Conservation (phyloP, 1,284 basidiomycete species). For the Sanghuangporus weigelae region DNA sequence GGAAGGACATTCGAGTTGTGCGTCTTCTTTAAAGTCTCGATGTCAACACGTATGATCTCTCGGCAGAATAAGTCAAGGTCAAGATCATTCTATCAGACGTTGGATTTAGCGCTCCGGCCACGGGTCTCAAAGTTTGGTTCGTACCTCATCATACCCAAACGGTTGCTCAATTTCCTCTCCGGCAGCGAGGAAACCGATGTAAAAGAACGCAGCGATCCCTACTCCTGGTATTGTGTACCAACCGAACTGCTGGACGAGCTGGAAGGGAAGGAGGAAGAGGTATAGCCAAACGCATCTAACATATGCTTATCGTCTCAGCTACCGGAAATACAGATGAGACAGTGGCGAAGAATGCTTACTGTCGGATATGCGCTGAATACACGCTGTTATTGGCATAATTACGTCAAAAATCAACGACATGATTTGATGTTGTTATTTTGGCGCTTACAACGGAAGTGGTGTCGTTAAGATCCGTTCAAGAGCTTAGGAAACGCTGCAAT, state of each 20-base stretch:
- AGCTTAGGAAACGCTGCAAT: constrained; percentile 29
- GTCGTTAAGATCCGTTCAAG: constrained; percentile 58
- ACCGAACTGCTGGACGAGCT: constrained; percentile 50
- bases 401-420: too few species aligned
- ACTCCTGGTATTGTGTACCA: constrained; percentile 59
- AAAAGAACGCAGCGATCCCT: constrained; percentile 58
- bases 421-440: too few species aligned
- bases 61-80: constrained; percentile 58
- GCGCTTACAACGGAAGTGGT: constrained; percentile 57
- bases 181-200: constrained; percentile 59
- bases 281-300: constrained; percentile 63
- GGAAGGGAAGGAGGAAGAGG: constrained; percentile 64
- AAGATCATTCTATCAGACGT: constrained; percentile 46
- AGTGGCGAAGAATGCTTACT: constrained; percentile 25
- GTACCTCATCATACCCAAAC: constrained; percentile 58
- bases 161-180: constrained; percentile 68
- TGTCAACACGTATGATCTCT: constrained; percentile 47
- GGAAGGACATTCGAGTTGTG: constrained; percentile 45
- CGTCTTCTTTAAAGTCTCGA: constrained; percentile 43
- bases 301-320: not conserved
- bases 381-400: constrained; percentile 33
- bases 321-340: not conserved
- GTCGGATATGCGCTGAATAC: constrained; percentile 54
- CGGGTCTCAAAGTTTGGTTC: constrained; percentile 5
- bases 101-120: too few species aligned